Percentiles rank a stretch among this genome's conserved stretches.
These are phyloP conservation scores for Chlorella variabilis DNA, from an alignment of 163 green algal species.

Conservation along the genomic window DNA sequence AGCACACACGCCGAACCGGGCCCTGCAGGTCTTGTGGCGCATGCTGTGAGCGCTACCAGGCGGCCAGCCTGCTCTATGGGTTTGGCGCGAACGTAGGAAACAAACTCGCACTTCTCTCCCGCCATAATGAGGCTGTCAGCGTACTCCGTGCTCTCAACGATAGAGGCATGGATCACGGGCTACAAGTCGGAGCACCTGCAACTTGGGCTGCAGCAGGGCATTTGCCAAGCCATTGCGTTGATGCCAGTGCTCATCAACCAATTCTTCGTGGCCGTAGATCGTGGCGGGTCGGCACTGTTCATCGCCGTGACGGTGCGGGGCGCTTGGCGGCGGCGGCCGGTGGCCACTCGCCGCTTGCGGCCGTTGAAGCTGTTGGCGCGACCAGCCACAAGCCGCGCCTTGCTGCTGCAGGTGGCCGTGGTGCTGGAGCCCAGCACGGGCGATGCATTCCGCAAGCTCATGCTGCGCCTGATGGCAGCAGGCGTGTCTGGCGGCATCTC, in stretches of 20 bases:
- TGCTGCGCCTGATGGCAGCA: constrained; percentile 10
- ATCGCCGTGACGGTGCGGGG: constrained; percentile 10
- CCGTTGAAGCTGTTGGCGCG: too few relatives aligned
- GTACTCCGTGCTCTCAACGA: background rate
- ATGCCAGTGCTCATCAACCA: background rate
- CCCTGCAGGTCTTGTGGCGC: too few relatives aligned
- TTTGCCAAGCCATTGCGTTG: background rate
- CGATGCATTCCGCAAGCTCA: constrained; percentile 27
- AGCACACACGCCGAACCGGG: too few relatives aligned
- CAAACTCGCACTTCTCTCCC: too few relatives aligned
- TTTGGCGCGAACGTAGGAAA: too few relatives aligned
- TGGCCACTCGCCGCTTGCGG: background rate
- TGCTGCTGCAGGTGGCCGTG: constrained; percentile 22
- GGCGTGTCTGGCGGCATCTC: constrained; percentile 3
- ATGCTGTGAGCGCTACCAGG: too few relatives aligned
- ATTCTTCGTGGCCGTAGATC: background rate
- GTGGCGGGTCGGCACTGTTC: constrained; percentile 10
- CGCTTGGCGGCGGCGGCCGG: too few relatives aligned
- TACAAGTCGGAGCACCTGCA: constrained; percentile 23
- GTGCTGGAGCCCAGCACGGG: constrained; percentile 37
- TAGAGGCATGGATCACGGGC: constrained; percentile 22
- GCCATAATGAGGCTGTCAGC: too few relatives aligned
- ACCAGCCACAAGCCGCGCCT: too few relatives aligned
- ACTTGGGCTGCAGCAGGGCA: constrained; percentile 17
- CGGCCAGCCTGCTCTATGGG: too few relatives aligned